Conservation (phyloP, 116 monocot genomes). For the Iris pallida region DNA sequence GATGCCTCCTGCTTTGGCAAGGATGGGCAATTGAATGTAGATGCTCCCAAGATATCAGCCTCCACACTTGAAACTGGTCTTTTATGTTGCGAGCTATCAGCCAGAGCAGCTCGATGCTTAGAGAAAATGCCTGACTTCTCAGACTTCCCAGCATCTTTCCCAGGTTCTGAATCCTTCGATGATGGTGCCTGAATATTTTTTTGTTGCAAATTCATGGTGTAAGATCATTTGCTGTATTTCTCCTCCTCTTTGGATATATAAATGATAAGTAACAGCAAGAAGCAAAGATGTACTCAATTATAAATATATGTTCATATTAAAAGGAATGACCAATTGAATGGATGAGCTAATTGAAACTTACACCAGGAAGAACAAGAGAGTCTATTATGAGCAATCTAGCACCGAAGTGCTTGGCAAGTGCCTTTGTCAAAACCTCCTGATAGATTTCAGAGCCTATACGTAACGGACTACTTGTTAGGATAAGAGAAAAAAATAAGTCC, state of each 20-base stretch:
- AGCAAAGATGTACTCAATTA: not conserved
- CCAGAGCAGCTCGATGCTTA: slow-evolving; percentile 10
- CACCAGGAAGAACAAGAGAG: slow-evolving; percentile 65
- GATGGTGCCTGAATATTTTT: slow-evolving; percentile 5
- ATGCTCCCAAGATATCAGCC: slow-evolving; percentile 59
- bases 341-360: slow-evolving; percentile 34
- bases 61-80: slow-evolving; percentile 68
- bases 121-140: slow-evolving; percentile 4
- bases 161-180: slow-evolving; percentile 11
- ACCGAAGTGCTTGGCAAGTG: slow-evolving; percentile 75
- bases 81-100: slow-evolving; percentile 18
- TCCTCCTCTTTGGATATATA: not conserved
- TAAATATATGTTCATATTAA: no score
- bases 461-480: slow-evolving; percentile 12
- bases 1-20: slow-evolving; percentile 68
- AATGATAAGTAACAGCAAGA: not conserved
- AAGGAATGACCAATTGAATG: not conserved
- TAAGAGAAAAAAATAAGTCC: not conserved
- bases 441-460: slow-evolving; percentile 92
- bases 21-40: slow-evolving; percentile 49
- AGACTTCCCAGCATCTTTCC: slow-evolving; percentile 4
- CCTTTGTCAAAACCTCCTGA: slow-evolving; percentile 82
- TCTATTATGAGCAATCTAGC: slow-evolving; percentile 78
- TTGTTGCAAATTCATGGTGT: no score
- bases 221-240: no score